A percentile compares a stretch with the other conserved stretches of the same genome.
Evolutionary conservation across 495 filamentous ascomycete genomes (phyloP).

Genomic region (Baudoinia panamericana): DNA sequence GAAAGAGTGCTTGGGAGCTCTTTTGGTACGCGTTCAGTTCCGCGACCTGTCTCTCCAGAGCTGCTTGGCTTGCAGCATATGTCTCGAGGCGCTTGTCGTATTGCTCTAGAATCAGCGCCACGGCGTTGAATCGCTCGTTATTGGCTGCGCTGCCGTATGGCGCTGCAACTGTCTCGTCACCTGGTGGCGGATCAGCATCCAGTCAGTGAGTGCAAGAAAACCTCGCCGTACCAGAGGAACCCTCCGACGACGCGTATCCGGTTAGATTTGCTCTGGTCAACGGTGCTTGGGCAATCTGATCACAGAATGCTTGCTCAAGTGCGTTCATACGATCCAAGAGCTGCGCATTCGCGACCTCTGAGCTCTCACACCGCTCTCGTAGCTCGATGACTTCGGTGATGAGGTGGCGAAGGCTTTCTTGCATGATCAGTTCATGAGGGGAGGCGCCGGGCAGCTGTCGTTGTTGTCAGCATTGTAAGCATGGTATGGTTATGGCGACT

Average conservation of each 20-base stretch:
- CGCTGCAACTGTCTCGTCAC: no score
- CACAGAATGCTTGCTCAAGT: not conserved
- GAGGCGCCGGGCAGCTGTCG: not conserved
- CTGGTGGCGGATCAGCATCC: no score
- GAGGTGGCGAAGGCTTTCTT: constrained; percentile 1
- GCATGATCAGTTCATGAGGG: constrained; percentile 4
- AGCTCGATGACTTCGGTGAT: constrained; percentile 4
- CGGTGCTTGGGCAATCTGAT: not conserved
- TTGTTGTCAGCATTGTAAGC: no score
- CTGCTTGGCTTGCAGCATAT: not conserved
- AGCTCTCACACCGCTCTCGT: constrained; percentile 1
- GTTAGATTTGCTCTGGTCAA: constrained; percentile 1
- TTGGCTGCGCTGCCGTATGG: not conserved
- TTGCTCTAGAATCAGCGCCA: not conserved
- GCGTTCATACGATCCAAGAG: not conserved
- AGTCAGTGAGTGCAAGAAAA: no score
- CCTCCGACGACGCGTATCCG: not conserved
- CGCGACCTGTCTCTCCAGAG: not conserved
- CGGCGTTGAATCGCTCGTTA: not conserved
- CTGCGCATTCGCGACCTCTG: not conserved
- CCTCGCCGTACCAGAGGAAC: no score
- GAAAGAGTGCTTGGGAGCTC: not conserved
- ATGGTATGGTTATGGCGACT: no score
- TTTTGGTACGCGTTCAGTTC: constrained; percentile 2
- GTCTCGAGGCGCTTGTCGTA: not conserved